Base-by-base conservation (phyloP, 2,329 filamentous ascomycete species). In the Cordyceps fumosorosea region DNA sequence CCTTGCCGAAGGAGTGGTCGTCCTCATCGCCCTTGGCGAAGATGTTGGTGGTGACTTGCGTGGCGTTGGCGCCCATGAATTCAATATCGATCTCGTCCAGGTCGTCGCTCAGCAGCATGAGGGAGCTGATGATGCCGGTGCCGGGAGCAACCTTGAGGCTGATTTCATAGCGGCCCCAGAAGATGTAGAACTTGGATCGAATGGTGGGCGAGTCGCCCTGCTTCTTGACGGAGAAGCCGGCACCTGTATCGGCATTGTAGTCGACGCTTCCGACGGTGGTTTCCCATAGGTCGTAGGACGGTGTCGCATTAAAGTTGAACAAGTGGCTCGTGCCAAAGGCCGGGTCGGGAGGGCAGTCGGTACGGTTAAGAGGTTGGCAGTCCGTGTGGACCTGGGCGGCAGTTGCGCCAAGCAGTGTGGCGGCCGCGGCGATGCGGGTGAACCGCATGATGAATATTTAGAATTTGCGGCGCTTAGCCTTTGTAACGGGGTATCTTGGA, bases 21-120 rank as follows among this genome's bases (percentile, higher is more conserved):
- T 85, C 77, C 77, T 75, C 79, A 77, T 75, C 79, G 55, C 89
- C 90, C 78, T 93, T 91, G 72, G 89, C 88, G 69, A 89, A 93
- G 76, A 88, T 93, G 78, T 93, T 93, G 67, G 84, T 88, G 68
- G 89, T 81, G 10, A 84, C 88, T 40, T 81, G 75, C 18, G 80
- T 84, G 61, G 77, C 75, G 70, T 90, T 87, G 62, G 81, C 81
- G 52, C 90, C 90, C 63, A 91, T 81, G 70, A 90, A 89, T 71
- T 95, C 90, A 84, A 90, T 93, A 71, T 96, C 92, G 47, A 96
- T 87, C 75, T 96, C 91, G 72, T 96, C 92, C 16, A 93, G 81
- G 68, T 92, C 88, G 67, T 95, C 89, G 56, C 89, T 93, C 66
- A 95, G 81, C 74, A 93, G 82, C 72, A 96, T 93, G 70, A 96